Evolutionary conservation across 176 grass and related monocot genomes (phyloP).

Genomic region (Carex scoparia): DNA sequence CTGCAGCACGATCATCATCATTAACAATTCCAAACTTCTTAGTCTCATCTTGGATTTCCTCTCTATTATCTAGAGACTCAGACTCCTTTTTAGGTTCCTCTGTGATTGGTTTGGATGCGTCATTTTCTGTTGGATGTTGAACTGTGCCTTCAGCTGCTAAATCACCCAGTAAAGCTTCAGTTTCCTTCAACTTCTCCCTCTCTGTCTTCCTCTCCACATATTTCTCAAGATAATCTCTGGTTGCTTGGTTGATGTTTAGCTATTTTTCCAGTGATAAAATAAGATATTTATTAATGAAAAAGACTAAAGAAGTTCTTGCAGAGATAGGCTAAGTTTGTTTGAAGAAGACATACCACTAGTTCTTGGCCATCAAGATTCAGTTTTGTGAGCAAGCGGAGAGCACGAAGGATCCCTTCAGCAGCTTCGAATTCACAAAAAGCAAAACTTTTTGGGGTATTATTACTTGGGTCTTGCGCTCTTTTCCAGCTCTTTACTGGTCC

Average conservation of each 20-base stretch:
- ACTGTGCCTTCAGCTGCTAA: conserved; percentile 29
- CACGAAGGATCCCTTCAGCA: conserved; percentile 88
- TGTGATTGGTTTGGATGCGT: conserved; percentile 27
- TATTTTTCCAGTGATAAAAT: conserved; percentile 19
- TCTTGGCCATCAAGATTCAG: conserved; percentile 91
- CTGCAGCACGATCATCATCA: conserved; percentile 66
- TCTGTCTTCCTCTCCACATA: conserved; percentile 81
- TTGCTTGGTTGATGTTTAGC: conserved; percentile 96
- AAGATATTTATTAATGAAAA: conserved; percentile 23
- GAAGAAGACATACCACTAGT: conserved; percentile 60
- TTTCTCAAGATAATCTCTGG: conserved; percentile 80
- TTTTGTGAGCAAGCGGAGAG: conserved; percentile 80
- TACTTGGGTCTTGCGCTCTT: conserved; percentile 91
- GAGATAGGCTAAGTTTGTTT: conserved; percentile 6
- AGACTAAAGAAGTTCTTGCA: neutral
- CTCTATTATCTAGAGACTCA: conserved; percentile 36
- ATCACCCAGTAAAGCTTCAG: conserved; percentile 29
- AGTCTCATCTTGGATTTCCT: conserved; percentile 45
- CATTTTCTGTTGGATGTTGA: conserved; percentile 41
- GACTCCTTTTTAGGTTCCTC: conserved; percentile 52
- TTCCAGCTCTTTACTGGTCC: conserved; percentile 97
- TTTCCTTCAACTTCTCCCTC: conserved; percentile 66
- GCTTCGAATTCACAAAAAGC: conserved; percentile 98
- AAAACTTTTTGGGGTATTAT: conserved; percentile 79
- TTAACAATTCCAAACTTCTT: conserved; percentile 81